A percentile compares a stretch with the other conserved stretches of the same genome.
Evolutionary conservation across 2,329 filamentous ascomycete species (phyloP).

Genomic region (Leptographium wingfieldii): DNA sequence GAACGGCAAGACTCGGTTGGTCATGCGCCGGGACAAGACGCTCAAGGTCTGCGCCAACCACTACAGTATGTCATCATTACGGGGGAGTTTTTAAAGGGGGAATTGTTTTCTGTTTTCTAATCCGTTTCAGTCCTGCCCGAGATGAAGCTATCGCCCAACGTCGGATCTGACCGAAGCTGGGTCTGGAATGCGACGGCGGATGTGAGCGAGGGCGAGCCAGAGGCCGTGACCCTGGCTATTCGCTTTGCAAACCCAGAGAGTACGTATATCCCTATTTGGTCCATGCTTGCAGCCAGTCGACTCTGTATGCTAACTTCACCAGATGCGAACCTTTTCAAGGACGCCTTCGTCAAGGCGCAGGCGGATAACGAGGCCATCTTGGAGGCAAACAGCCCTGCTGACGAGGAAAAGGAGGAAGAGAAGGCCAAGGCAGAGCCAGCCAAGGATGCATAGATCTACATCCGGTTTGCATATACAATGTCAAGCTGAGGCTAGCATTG

Average conservation of each 20-base stretch:
- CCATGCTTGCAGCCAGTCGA: no score
- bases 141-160: constrained; percentile 98
- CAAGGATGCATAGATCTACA: constrained; percentile 2
- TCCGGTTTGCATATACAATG: background rate
- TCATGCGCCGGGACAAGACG: constrained; percentile 99
- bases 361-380: constrained; percentile 90
- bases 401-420: constrained; percentile 16
- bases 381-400: constrained; percentile 10
- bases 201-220: constrained; percentile 94
- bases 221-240: constrained; percentile 91
- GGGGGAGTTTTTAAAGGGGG: no score
- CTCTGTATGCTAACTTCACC: background rate
- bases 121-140: constrained; percentile 67
- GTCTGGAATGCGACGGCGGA: constrained; percentile 98
- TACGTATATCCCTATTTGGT: constrained; percentile 34
- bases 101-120: background rate
- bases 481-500: background rate
- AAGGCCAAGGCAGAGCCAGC: constrained; percentile 14
- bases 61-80: constrained; percentile 54
- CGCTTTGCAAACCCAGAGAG: constrained; percentile 96
- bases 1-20: constrained; percentile 91
- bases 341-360: constrained; percentile 92
- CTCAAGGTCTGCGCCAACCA: constrained; percentile 99
- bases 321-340: constrained; percentile 98
- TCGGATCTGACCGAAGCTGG: constrained; percentile 96